These are phyloP conservation scores for Jatropha curcas DNA, from an alignment of 345 rosid genomes.

Conservation along the genomic window DNA sequence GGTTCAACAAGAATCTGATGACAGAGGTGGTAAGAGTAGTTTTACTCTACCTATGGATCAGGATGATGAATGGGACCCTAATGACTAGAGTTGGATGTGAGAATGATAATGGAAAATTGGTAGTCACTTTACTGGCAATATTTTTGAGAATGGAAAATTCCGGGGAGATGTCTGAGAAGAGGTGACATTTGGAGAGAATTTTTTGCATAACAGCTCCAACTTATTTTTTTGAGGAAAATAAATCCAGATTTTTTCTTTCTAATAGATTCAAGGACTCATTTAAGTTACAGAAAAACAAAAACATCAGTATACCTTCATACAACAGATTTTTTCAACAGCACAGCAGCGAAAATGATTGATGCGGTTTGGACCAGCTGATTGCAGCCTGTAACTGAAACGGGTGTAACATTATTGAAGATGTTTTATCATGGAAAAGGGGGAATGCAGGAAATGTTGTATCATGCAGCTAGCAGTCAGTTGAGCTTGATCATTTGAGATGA, in stretches of 20 bases:
- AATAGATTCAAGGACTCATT: slow-evolving; percentile 30
- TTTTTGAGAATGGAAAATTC: slow-evolving; percentile 34
- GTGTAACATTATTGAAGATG: not conserved
- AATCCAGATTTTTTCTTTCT: slow-evolving; percentile 47
- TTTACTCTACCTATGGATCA: slow-evolving; percentile 51
- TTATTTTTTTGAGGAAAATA: slow-evolving; percentile 35
- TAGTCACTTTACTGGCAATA: slow-evolving; percentile 31
- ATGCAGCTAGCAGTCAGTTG: not conserved
- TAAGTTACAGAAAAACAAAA: slow-evolving; percentile 32
- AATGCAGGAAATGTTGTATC: not conserved
- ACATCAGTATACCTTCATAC: slow-evolving; percentile 31
- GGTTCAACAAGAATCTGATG: slow-evolving; percentile 55
- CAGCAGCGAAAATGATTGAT: slow-evolving; percentile 5
- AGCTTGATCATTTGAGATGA: slow-evolving; percentile 1
- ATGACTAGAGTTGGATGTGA: slow-evolving; percentile 54
- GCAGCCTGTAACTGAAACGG: slow-evolving; percentile 5
- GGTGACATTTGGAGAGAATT: slow-evolving; percentile 31
- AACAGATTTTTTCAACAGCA: slow-evolving; percentile 14
- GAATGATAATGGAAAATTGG: slow-evolving; percentile 18
- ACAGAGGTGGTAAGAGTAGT: slow-evolving; percentile 42
- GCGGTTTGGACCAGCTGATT: slow-evolving; percentile 19
- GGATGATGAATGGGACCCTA: slow-evolving; percentile 97
- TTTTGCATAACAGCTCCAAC: slow-evolving; percentile 32
- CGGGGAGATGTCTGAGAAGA: not conserved
- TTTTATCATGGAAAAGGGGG: not conserved